These are phyloP conservation scores for Massospora cicadina DNA, from an alignment of 371 early-diverging fungal species.

Conservation along the genomic window DNA sequence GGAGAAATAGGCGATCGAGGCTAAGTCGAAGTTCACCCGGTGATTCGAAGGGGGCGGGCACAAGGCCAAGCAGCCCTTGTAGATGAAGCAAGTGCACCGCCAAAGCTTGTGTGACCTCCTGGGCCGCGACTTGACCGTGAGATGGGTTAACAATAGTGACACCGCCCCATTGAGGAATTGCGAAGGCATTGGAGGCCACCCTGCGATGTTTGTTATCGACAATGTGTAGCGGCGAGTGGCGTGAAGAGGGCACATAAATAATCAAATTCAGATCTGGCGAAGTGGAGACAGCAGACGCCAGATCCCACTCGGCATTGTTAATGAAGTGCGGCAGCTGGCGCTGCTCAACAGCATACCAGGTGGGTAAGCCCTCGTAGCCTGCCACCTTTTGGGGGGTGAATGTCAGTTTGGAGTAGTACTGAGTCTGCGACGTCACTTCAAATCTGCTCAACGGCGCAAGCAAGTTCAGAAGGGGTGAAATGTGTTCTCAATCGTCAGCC, in stretches of 20 bases:
- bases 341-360: background rate
- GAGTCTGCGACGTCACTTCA: background rate
- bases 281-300: background rate
- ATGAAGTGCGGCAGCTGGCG: constrained; percentile 1
- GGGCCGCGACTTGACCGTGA: background rate
- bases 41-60: background rate
- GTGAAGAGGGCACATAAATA: background rate
- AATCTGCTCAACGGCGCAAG: background rate
- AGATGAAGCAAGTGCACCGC: background rate
- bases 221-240: background rate
- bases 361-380: background rate
- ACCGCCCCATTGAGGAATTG: constrained; percentile 9
- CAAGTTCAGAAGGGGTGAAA: background rate
- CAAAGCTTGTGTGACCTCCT: background rate
- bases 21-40: background rate
- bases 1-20: background rate
- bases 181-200: background rate
- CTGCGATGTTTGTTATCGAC: background rate
- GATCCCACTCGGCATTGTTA: background rate
- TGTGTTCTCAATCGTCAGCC: background rate
- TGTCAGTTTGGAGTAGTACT: background rate
- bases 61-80: background rate
- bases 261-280: background rate
- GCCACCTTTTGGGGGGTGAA: background rate
- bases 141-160: background rate